These are phyloP conservation scores for Petunia axillaris DNA, from an alignment of 257 asterid species.

Conservation along the genomic window DNA sequence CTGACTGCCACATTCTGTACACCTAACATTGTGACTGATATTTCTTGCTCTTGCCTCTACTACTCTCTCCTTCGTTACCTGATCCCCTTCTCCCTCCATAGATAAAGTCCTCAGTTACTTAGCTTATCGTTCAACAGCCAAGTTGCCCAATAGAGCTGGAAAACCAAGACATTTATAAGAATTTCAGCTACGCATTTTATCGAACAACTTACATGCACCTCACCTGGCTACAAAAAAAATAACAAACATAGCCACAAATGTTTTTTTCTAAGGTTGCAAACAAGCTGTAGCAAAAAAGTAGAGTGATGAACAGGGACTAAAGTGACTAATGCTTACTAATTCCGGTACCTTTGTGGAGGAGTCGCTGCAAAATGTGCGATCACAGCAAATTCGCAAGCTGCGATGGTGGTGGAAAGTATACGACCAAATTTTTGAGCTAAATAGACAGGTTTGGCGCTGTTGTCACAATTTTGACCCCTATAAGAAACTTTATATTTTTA, in stretches of 20 bases:
- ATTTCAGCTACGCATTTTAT: slow-evolving; percentile 13
- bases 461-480: too few relatives aligned
- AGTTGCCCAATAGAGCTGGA: neutral
- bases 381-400: neutral
- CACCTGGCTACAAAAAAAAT: too few relatives aligned
- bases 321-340: neutral
- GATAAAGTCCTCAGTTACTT: neutral
- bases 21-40: slow-evolving; percentile 93
- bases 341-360: neutral
- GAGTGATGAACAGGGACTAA: neutral
- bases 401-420: too few relatives aligned
- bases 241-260: neutral
- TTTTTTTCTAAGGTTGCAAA: neutral
- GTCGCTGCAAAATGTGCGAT: neutral
- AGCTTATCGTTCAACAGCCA: neutral
- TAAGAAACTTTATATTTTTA: too few relatives aligned
- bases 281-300: neutral
- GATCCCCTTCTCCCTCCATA: slow-evolving; percentile 67
- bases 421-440: too few relatives aligned
- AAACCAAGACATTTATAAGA: neutral
- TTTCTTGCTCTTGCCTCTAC: slow-evolving; percentile 91
- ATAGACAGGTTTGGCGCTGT: too few relatives aligned
- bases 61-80: slow-evolving; percentile 57
- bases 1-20: slow-evolving; percentile 96
- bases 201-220: neutral